Evolutionary conservation across 106 monocot species (phyloP).

Genomic region (Dioscorea zingiberensis): DNA sequence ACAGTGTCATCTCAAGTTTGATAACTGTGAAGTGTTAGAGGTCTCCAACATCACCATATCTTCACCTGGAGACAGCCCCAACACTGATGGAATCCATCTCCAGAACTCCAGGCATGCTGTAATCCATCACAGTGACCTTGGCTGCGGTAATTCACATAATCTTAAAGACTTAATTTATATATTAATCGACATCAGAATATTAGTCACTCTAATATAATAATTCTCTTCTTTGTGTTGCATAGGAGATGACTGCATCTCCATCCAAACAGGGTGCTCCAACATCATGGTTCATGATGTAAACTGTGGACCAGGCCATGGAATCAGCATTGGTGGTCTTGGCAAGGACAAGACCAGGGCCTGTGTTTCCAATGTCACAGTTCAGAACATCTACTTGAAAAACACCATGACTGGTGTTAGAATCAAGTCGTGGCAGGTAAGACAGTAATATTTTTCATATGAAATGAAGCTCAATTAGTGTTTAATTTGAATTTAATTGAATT

Average conservation of each 20-base stretch:
- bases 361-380: conserved; percentile 36
- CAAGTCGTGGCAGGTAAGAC: conserved; percentile 61
- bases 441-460: too few species aligned
- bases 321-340: conserved; percentile 52
- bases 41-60: conserved; percentile 33
- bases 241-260: conserved; percentile 58
- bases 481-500: too few species aligned
- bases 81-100: conserved; percentile 62
- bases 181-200: too few species aligned
- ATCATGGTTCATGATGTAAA: conserved; percentile 26
- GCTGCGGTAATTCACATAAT: conserved; percentile 25
- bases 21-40: conserved; percentile 35
- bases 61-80: conserved; percentile 55
- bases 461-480: too few species aligned
- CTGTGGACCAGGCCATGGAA: conserved; percentile 57
- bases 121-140: conserved; percentile 27
- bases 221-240: background rate
- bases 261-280: conserved; percentile 42
- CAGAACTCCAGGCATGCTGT: conserved; percentile 37
- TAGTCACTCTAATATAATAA: background rate
- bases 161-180: too few species aligned
- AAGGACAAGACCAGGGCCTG: conserved; percentile 26
- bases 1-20: conserved; percentile 52
- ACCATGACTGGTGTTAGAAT: conserved; percentile 43
- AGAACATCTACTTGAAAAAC: conserved; percentile 17